A percentile compares a stretch with the other conserved stretches of the same genome.
These are phyloP conservation scores for Tetradesmus lagerheimii DNA, from an alignment of 139 green algal species.

Conservation along the genomic window DNA sequence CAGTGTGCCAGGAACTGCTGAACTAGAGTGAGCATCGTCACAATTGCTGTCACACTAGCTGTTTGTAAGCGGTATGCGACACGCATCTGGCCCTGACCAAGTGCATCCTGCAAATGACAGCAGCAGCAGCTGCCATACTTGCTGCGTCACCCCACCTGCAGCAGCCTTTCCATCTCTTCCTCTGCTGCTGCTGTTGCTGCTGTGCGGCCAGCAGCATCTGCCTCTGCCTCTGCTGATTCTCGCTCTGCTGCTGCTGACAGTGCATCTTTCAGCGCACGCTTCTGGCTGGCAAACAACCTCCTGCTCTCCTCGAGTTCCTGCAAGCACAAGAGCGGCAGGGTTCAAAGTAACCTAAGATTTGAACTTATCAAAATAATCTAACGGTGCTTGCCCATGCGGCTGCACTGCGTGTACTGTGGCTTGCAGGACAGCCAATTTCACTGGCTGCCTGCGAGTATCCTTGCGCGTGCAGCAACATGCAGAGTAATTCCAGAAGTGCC, in stretches of 20 bases:
- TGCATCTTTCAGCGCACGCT: conserved; percentile 66
- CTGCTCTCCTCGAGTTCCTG: conserved; percentile 67
- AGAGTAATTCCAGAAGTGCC: too few relatives aligned
- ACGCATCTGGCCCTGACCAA: not conserved
- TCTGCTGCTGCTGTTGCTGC: conserved; percentile 47
- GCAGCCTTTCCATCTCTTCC: conserved; percentile 65
- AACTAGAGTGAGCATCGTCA: too few relatives aligned
- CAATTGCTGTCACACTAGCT: not conserved
- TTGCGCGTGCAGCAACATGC: not conserved
- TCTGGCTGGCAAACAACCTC: conserved; percentile 58
- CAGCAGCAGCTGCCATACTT: not conserved
- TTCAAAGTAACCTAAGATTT: not conserved
- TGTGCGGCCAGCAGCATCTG: not conserved
- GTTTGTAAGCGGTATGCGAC: not conserved
- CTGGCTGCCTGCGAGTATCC: too few relatives aligned
- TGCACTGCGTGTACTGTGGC: too few relatives aligned
- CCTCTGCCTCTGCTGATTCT: conserved; percentile 48
- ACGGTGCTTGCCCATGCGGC: too few relatives aligned
- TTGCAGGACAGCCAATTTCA: too few relatives aligned
- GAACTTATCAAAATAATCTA: too few relatives aligned
- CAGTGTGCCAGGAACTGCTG: too few relatives aligned
- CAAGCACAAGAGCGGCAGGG: not conserved
- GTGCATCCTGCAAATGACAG: not conserved
- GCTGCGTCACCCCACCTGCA: conserved; percentile 50
- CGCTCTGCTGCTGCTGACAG: conserved; percentile 59